Evolutionary conservation across 495 filamentous ascomycete species (phyloP).

Genomic region (Hypoxylon subgilvum): DNA sequence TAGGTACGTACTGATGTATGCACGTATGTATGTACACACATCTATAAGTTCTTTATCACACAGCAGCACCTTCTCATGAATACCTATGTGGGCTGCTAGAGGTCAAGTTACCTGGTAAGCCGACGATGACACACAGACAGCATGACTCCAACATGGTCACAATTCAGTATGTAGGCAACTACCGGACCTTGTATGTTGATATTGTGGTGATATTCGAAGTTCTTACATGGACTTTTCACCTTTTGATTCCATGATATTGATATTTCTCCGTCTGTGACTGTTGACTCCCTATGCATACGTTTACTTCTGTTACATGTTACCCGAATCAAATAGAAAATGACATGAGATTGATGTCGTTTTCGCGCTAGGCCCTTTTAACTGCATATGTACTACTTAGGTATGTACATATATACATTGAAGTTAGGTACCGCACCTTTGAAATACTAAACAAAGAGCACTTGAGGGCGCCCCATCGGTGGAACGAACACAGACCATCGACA

Average conservation of each 20-base stretch:
- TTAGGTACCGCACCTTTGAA: background rate
- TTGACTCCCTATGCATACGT: background rate
- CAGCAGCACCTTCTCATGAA: conserved; percentile 1
- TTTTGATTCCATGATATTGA: background rate
- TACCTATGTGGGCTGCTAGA: no score
- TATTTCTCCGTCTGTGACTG: background rate
- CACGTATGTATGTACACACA: no score
- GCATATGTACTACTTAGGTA: no score
- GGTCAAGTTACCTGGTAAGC: conserved; percentile 32
- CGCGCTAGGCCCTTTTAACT: no score
- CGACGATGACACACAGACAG: conserved; percentile 21
- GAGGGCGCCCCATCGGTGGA: background rate
- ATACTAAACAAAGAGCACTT: background rate
- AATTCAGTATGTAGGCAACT: conserved; percentile 5
- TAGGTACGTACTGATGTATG: background rate
- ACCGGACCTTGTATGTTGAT: conserved; percentile 10
- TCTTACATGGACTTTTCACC: background rate
- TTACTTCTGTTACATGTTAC: background rate
- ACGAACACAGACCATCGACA: conserved; percentile 6
- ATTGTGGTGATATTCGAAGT: background rate
- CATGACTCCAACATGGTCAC: conserved; percentile 22
- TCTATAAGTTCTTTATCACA: conserved; percentile 18
- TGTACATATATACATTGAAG: no score
- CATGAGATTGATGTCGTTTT: no score
- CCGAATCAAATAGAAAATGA: no score